These are phyloP conservation scores for Beauveria sp. DNA, from an alignment of 2,329 filamentous ascomycete genomes.

Conservation along the genomic window DNA sequence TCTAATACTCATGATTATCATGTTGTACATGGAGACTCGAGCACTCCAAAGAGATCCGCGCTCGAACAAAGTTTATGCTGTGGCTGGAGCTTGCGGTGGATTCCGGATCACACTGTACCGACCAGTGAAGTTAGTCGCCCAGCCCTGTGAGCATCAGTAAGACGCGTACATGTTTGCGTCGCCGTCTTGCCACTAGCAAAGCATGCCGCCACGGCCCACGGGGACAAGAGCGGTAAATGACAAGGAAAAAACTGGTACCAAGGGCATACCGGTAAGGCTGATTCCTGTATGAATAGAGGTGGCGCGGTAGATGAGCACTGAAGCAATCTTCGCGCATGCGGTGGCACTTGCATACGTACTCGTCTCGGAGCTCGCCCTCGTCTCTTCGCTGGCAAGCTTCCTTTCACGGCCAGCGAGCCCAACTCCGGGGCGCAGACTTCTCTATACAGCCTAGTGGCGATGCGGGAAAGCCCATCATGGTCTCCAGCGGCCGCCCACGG, in stretches of 20 bases:
- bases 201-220: not conserved
- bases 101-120: not conserved
- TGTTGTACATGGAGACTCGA: not conserved
- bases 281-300: not conserved
- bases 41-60: not conserved
- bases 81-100: not conserved
- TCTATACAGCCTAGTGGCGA: constrained; percentile 1
- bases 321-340: not conserved
- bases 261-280: no score
- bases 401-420: not conserved
- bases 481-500: not conserved
- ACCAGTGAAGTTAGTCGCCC: not conserved
- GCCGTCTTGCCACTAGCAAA: not conserved
- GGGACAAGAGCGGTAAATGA: not conserved
- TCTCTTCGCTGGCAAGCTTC: not conserved
- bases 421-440: not conserved
- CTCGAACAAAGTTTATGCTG: not conserved
- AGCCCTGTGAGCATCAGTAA: not conserved
- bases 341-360: not conserved
- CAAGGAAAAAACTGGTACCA: not conserved
- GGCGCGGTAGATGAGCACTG: not conserved
- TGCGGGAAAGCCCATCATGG: not conserved
- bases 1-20: no score
- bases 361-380: not conserved
- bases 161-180: constrained; percentile 5